These are phyloP conservation scores for Saccharomyces hybrid DNA, from an alignment of 1,139 yeast genomes.

Conservation along the genomic window DNA sequence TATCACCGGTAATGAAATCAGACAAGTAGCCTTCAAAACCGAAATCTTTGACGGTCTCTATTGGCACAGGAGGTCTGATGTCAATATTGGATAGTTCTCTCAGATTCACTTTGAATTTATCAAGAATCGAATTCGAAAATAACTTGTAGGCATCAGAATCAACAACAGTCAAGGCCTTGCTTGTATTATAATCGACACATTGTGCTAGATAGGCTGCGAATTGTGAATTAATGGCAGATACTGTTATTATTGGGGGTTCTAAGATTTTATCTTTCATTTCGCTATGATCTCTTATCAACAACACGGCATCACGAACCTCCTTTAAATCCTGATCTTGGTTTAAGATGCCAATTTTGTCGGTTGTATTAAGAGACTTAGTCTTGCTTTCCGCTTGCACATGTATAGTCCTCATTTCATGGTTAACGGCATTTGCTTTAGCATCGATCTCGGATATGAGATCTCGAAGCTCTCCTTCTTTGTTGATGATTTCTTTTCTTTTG, in stretches of 20 bases:
- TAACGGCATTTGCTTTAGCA: conserved; percentile 12
- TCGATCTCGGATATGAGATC: conserved; percentile 13
- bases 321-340: conserved; percentile 27
- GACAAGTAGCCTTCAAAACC: conserved; percentile 80
- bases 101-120: conserved; percentile 38
- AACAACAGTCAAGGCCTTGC: conserved; percentile 48
- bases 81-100: conserved; percentile 36
- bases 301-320: conserved; percentile 36
- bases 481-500: conserved; percentile 13
- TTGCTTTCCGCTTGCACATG: conserved; percentile 15
- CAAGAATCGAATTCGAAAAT: conserved; percentile 39
- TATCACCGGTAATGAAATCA: conserved; percentile 71
- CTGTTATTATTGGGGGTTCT: conserved; percentile 73
- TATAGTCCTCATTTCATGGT: conserved; percentile 16
- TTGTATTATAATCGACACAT: conserved; percentile 46
- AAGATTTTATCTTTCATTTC: conserved; percentile 41
- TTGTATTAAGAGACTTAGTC: conserved; percentile 36
- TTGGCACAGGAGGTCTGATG: conserved; percentile 29
- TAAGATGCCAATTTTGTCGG: conserved; percentile 44
- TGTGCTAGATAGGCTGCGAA: conserved; percentile 54
- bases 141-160: conserved; percentile 39
- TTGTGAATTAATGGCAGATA: conserved; percentile 44
- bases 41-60: conserved; percentile 33
- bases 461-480: conserved; percentile 11
- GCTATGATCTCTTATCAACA: conserved; percentile 33